A percentile compares a stretch with the other conserved stretches of the same genome.
Conservation (phyloP, 2,329 filamentous ascomycete genomes). For the Aureobasidium sp. region DNA sequence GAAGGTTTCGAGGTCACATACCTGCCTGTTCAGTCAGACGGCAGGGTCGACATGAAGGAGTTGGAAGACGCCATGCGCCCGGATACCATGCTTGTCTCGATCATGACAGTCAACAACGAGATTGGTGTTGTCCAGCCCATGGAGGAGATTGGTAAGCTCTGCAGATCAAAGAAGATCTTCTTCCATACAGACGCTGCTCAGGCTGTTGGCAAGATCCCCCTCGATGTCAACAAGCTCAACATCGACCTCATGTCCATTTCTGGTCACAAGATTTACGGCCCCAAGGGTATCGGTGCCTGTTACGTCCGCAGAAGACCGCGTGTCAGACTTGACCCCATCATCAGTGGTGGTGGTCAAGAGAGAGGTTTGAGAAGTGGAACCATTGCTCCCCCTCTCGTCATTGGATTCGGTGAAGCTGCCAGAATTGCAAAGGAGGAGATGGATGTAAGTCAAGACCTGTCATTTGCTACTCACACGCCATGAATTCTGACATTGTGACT, state of each 20-base stretch:
- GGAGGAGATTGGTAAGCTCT: constrained; percentile 86
- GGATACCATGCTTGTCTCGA: constrained; percentile 85
- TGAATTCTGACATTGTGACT: constrained; percentile 12
- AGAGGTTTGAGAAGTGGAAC: constrained; percentile 91
- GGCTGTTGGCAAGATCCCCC: constrained; percentile 94
- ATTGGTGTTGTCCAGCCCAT: constrained; percentile 98
- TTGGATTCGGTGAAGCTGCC: constrained; percentile 93
- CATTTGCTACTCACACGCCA: constrained; percentile 9
- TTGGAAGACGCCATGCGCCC: constrained; percentile 83
- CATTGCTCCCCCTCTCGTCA: constrained; percentile 76
- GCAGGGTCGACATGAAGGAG: constrained; percentile 75
- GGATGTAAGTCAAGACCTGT: constrained; percentile 48
- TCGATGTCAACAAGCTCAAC: constrained; percentile 97
- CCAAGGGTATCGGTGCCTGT: constrained; percentile 94
- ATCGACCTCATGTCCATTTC: constrained; percentile 99
- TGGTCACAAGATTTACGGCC: constrained; percentile 96
- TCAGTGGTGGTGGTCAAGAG: constrained; percentile 93
- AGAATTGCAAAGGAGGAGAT: constrained; percentile 86
- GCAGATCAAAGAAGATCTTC: constrained; percentile 85
- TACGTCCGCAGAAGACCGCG: constrained; percentile 87
- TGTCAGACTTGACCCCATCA: constrained; percentile 91
- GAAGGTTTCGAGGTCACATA: constrained; percentile 98
- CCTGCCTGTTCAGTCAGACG: constrained; percentile 77
- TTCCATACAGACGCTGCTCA: constrained; percentile 97
- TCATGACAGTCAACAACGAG: constrained; percentile 99